Conservation (phyloP, 2,329 filamentous ascomycete species). For the Pseudocercospora fuligena region DNA sequence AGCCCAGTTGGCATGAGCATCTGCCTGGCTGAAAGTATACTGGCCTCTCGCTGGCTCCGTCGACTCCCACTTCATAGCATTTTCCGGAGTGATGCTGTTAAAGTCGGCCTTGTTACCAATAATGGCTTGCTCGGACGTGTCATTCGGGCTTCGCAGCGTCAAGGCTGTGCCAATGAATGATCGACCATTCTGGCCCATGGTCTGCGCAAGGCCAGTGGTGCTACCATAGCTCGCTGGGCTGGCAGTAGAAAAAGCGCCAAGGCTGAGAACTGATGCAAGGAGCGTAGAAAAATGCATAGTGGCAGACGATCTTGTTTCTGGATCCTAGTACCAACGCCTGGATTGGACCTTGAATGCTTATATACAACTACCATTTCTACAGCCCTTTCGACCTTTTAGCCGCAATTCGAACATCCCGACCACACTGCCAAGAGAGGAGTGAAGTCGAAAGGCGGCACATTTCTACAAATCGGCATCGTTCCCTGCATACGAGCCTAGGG, state of each 20-base stretch:
- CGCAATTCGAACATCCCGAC: no score
- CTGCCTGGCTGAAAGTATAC: slow-evolving; percentile 63
- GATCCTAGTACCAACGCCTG: no score
- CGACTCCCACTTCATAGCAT: slow-evolving; percentile 71
- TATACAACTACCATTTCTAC: no score
- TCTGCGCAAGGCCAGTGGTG: slow-evolving; percentile 20
- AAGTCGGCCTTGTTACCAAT: slow-evolving; percentile 32
- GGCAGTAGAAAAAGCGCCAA: neutral
- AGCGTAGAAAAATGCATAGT: neutral
- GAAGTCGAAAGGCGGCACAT: no score
- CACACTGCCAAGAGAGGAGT: no score
- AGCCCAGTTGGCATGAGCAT: slow-evolving; percentile 66
- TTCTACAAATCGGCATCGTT: no score
- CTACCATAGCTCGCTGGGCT: neutral
- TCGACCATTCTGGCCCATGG: slow-evolving; percentile 34
- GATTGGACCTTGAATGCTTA: no score
- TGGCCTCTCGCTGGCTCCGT: slow-evolving; percentile 53
- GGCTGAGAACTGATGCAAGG: neutral
- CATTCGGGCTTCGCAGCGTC: slow-evolving; percentile 38
- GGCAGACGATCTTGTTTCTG: neutral
- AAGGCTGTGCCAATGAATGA: slow-evolving; percentile 44
- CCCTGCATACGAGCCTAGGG: no score
- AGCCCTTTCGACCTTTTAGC: no score
- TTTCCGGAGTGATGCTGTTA: slow-evolving; percentile 63
- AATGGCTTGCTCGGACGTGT: slow-evolving; percentile 31